phyloP scores from a whole-genome alignment of 371 early-diverging fungal species.

The Mucor indicus region DNA sequence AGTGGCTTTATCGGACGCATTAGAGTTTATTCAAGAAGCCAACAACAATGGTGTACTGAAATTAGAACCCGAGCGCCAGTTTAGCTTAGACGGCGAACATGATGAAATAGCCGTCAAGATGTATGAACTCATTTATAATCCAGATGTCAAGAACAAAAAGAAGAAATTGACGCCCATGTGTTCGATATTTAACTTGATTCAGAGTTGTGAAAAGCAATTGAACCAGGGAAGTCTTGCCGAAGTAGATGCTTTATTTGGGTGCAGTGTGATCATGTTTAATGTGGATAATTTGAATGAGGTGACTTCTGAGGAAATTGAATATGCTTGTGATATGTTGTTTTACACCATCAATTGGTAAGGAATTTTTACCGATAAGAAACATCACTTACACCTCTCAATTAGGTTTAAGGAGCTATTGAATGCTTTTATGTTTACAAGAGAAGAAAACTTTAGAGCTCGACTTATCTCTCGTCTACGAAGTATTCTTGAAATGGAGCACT shows the following conservation, averaged over 20 bases:
- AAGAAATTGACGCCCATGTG: conserved; percentile 57
- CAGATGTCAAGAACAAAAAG: conserved; percentile 27
- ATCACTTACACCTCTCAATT: conserved; percentile 5
- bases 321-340: conserved; percentile 50
- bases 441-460: conserved; percentile 30
- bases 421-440: conserved; percentile 53
- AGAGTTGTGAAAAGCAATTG: conserved; percentile 63
- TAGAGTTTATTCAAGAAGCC: conserved; percentile 7
- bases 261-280: conserved; percentile 59
- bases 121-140: conserved; percentile 8
- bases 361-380: no score
- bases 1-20: conserved; percentile 35
- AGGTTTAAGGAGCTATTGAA: conserved; percentile 77
- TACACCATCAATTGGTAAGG: conserved; percentile 61
- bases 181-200: conserved; percentile 70
- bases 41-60: background rate
- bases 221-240: conserved; percentile 58
- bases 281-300: conserved; percentile 8
- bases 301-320: conserved; percentile 20
- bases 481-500: conserved; percentile 37
- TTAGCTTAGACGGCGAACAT: conserved; percentile 48
- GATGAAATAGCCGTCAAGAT: conserved; percentile 15
- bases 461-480: conserved; percentile 27
- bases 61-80: conserved; percentile 30
- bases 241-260: conserved; percentile 73